Evolutionary conservation across 2,329 filamentous ascomycete species (phyloP).

Genomic region (Colletotrichum godetiae): DNA sequence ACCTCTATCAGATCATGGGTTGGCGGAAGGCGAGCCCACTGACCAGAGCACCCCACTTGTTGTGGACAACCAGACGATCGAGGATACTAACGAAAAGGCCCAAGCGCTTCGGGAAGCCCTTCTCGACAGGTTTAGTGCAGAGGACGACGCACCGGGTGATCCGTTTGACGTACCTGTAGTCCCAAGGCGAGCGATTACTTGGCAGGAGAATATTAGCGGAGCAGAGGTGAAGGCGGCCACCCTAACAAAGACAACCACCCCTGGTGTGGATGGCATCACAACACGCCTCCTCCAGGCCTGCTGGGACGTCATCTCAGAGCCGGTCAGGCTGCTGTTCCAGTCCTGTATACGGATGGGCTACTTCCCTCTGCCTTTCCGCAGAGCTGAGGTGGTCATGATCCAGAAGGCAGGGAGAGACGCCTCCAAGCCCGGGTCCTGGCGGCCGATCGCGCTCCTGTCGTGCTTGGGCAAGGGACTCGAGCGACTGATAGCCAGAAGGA

Average conservation of each 20-base stretch:
- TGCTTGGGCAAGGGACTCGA: too few species aligned
- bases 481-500: conserved; percentile 19
- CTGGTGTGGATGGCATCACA: not conserved
- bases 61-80: not conserved
- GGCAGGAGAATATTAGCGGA: not conserved
- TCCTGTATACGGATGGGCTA: conserved; percentile 15
- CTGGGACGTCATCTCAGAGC: too few species aligned
- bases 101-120: too few species aligned
- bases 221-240: not conserved
- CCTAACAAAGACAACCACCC: not conserved
- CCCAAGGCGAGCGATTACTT: not conserved
- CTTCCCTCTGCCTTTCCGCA: conserved; percentile 14
- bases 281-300: too few species aligned
- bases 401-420: conserved; percentile 20
- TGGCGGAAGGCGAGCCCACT: not conserved
- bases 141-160: too few species aligned
- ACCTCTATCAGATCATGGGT: not conserved
- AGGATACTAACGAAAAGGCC: too few species aligned
- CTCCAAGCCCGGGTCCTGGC: conserved; percentile 6
- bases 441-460: conserved; percentile 35
- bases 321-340: conserved; percentile 9
- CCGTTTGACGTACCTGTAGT: too few species aligned
- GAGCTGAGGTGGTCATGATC: conserved; percentile 32
- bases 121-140: too few species aligned
- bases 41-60: not conserved